Evolutionary conservation across 2,329 filamentous ascomycete species (phyloP).

Genomic region (Huntiella decipiens): DNA sequence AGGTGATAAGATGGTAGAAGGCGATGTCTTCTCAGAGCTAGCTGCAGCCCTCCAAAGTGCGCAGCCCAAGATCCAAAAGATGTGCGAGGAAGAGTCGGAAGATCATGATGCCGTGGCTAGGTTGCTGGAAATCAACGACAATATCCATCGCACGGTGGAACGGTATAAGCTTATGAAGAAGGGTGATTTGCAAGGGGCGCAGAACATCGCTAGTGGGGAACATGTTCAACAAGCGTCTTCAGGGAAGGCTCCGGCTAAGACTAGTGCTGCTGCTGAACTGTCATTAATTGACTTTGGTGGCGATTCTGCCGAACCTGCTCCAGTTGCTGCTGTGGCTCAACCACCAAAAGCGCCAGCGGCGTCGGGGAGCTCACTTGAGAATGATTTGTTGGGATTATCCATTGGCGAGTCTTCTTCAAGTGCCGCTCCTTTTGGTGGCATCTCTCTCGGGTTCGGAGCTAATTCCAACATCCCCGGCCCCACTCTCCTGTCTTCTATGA

Average conservation of each 20-base stretch:
- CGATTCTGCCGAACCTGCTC: conserved; percentile 32
- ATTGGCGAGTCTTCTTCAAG: conserved; percentile 36
- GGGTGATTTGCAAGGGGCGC: conserved; percentile 69
- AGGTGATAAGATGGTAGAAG: conserved; percentile 57
- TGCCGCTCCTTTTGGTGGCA: conserved; percentile 49
- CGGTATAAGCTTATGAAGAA: conserved; percentile 92
- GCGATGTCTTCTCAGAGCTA: conserved; percentile 61
- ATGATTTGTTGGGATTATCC: conserved; percentile 77
- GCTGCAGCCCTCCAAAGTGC: conserved; percentile 77
- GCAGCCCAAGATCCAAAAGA: conserved; percentile 96
- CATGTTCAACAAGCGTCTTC: conserved; percentile 16
- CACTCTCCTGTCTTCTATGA: conserved; percentile 43
- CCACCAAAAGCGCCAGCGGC: conserved; percentile 21
- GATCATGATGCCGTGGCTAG: conserved; percentile 92
- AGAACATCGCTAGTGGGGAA: conserved; percentile 67
- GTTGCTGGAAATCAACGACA: conserved; percentile 93
- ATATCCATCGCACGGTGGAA: conserved; percentile 91
- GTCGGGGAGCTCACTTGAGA: conserved; percentile 44
- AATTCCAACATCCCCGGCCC: conserved; percentile 49
- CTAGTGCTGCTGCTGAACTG: conserved; percentile 49
- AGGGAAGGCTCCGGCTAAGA: conserved; percentile 14
- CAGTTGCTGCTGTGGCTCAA: conserved; percentile 21
- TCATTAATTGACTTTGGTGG: conserved; percentile 85
- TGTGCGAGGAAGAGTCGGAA: conserved; percentile 97
- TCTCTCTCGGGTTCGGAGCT: conserved; percentile 60